Evolutionary conservation across 768 basidiomycete genomes (phyloP), one percentile per base, ranked within the genome.

Genomic region (Artomyces pyxidatus): DNA sequence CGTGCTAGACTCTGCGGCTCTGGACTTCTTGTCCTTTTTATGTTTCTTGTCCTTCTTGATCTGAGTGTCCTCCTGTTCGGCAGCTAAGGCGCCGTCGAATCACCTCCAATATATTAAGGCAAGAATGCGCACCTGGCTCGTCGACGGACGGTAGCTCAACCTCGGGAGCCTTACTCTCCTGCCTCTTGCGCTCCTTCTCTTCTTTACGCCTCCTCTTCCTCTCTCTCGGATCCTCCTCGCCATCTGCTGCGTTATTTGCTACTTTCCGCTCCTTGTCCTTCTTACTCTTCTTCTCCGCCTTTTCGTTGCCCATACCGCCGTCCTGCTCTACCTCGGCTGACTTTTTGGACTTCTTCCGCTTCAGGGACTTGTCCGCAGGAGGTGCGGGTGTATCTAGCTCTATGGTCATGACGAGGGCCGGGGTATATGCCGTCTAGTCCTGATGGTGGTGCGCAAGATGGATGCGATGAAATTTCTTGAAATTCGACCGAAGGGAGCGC

Each of bases 11-110:
- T 9, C 12, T 17, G 9, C 29, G 14, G 12, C 23, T 6, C 17
- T 17, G 16, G 17, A 11, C 49, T 59, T 62, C 49, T 61, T 62
- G 25, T 48, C 51, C 43, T 66, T 63, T 58, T 56, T 62, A 9
- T 49, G 47, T 37, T 62, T 61, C 50, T 59, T 59, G 46, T 56
- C 53, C 52, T 63, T 57, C 51, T 55, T 21, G n/a, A 37, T 27
- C 16, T n/a, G 14, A 6, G 42, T 9, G 14, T 35, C 30, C n/a
- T 19, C 26, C 22, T 46, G 19, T 37, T n/a, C 30, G 5, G 26
- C 30, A 23, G n/a, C 30, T 3, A 21, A 17, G 7, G 45, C 17
- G 1, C 30, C 35, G 11, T 21, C 35, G 6, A 6, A 22, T 44
- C 23, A n/a, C 11, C 12, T 14, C 25, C 17, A 10, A 44, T 27